A percentile compares a stretch with the other conserved stretches of the same genome.
These are phyloP conservation scores for Neoascochyta sp. DNA, from an alignment of 2,329 filamentous ascomycete species.

Conservation along the genomic window DNA sequence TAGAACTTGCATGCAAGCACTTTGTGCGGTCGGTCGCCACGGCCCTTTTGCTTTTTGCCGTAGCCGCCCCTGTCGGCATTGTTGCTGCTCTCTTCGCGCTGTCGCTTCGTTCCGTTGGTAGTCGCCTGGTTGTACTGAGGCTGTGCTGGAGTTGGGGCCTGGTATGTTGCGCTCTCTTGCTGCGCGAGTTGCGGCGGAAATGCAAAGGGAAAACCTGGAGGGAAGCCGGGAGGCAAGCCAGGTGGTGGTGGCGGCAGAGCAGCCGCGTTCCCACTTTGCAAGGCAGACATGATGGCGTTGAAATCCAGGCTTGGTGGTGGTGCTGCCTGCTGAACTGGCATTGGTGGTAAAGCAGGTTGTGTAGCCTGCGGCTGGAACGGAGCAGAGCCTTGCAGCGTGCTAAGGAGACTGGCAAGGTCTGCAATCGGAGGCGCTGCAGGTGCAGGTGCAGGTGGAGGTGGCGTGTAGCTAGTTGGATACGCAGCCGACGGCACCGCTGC, in stretches of 20 bases:
- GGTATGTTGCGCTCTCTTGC: constrained; percentile 10
- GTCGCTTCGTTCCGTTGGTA: constrained; percentile 36
- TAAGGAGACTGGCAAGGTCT: constrained; percentile 30
- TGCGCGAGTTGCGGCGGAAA: constrained; percentile 15
- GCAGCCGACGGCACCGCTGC: constrained; percentile 10
- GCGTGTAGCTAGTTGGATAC: constrained; percentile 16
- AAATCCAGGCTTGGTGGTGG: constrained; percentile 17
- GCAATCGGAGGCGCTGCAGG: constrained; percentile 13
- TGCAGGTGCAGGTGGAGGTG: constrained; percentile 14
- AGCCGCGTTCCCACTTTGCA: constrained; percentile 17
- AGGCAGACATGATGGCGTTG: constrained; percentile 20
- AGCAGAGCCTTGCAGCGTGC: constrained; percentile 17
- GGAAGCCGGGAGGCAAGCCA: constrained; percentile 16
- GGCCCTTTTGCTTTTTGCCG: constrained; percentile 49
- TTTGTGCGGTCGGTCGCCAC: constrained; percentile 33
- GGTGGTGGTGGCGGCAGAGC: constrained; percentile 23
- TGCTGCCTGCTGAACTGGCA: constrained; percentile 13
- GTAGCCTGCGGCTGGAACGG: constrained; percentile 8
- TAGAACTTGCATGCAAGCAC: constrained; percentile 62
- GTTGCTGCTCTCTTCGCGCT: constrained; percentile 28
- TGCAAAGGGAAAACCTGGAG: constrained; percentile 13
- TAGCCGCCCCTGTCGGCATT: constrained; percentile 38
- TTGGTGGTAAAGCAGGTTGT: constrained; percentile 8
- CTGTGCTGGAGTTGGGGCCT: constrained; percentile 10
- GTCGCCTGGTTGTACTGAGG: constrained; percentile 24